Percentiles rank a stretch among this genome's conserved stretches.
Evolutionary conservation across 1,284 basidiomycete species (phyloP).

Genomic region (Vanrija sp.): DNA sequence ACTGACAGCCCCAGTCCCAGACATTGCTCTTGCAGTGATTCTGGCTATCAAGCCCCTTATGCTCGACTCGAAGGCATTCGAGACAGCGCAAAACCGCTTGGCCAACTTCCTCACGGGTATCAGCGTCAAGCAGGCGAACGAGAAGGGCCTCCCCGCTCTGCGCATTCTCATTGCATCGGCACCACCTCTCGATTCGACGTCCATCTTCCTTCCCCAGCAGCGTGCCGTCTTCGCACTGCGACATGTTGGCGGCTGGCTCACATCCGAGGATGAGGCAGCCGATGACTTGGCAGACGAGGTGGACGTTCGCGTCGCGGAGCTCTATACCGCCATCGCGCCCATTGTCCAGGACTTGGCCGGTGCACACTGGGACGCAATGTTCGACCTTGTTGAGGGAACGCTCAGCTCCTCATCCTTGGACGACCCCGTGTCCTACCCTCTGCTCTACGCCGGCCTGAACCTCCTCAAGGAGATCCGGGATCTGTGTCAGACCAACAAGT

Average conservation of each 20-base stretch:
- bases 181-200: slow-evolving; percentile 70
- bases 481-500: slow-evolving; percentile 66
- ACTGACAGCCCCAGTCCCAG: slow-evolving; percentile 55
- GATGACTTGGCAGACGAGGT: slow-evolving; percentile 63
- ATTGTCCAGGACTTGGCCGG: slow-evolving; percentile 85
- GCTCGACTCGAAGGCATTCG: slow-evolving; percentile 67
- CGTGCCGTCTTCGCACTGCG: slow-evolving; percentile 87
- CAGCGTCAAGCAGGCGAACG: slow-evolving; percentile 59
- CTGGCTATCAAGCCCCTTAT: slow-evolving; percentile 60
- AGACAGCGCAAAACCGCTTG: slow-evolving; percentile 82
- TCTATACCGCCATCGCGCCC: slow-evolving; percentile 75
- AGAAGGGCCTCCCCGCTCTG: slow-evolving; percentile 65
- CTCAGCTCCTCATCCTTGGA: slow-evolving; percentile 70
- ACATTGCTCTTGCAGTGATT: slow-evolving; percentile 63
- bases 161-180: slow-evolving; percentile 70
- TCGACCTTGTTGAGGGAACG: slow-evolving; percentile 83
- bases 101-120: slow-evolving; percentile 75
- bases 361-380: slow-evolving; percentile 86
- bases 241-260: slow-evolving; percentile 76
- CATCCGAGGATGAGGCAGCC: slow-evolving; percentile 65
- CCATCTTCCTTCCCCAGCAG: slow-evolving; percentile 80
- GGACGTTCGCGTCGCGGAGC: slow-evolving; percentile 67
- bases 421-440: slow-evolving; percentile 59
- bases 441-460: slow-evolving; percentile 64
- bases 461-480: slow-evolving; percentile 69